Base-by-base conservation (phyloP, 208 protist genomes). In the Phytomonas francai region DNA sequence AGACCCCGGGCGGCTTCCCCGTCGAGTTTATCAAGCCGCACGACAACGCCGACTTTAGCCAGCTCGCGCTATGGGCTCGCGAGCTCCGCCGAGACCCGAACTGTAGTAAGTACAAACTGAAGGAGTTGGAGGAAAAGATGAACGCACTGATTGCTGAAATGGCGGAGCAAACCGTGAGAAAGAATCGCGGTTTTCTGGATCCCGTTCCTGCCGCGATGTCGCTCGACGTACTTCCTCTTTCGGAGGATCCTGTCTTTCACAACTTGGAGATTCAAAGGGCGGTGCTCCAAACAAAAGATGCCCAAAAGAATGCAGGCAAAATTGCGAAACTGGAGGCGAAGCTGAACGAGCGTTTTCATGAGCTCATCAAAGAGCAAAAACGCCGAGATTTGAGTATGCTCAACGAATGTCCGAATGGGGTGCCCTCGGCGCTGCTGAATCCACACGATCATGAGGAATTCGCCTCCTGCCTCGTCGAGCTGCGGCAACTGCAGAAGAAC, bases 181-280 rank as follows among this genome's bases (percentile, higher is more conserved):
- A 65, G 59, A 79, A 89, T 70, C 88, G 88, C 34, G 79, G 78
- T 25, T 91, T 91, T 57, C 74, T 95, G 33, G 90, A 95, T 31
- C 84, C 76, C 27, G 87, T 91, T 74, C 90, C 90, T 9, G 67
- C 88, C 7, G 87, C 87, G 34, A 79, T 95, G 51, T 81, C 82
- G 30, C 74, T 95, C 4, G 81, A 80, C 59, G 84, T 92, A 42
- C 79, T 95, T 22, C 87, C 85, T 29, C 78, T 95, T 29, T 91
- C 93, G 68, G 25, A 74, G 59, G 84, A 95, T 29, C 28, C n/a
- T 14, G 16, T 67, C 16, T 71, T 95, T 22, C 89, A 91, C 67
- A 71, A 76, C 27, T 67, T 90, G 12, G 90, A 95, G 70, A 59
- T 72, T 33, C 68, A 79, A 70, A 81, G 79, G 68, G 81, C 57